phyloP scores from a whole-genome alignment of 805 yeast species.

The Diddensiella transvaalensis region DNA sequence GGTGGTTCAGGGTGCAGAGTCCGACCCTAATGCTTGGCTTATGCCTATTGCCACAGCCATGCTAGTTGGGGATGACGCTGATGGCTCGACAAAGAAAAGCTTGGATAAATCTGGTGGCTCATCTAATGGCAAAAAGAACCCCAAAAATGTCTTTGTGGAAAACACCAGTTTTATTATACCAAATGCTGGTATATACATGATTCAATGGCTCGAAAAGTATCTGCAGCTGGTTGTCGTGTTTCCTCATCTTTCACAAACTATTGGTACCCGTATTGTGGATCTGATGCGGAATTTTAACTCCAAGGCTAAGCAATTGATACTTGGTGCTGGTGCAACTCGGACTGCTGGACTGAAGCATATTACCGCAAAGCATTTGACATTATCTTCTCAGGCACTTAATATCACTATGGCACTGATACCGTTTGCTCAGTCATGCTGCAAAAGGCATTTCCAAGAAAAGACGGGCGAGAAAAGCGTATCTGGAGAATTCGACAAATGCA shows the following conservation, averaged over 20 bases:
- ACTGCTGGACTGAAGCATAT: constrained; percentile 73
- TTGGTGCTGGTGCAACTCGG: constrained; percentile 72
- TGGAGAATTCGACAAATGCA: constrained; percentile 40
- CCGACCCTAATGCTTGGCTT: constrained; percentile 51
- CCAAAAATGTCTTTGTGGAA: constrained; percentile 40
- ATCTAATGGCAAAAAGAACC: constrained; percentile 16
- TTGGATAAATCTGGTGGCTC: constrained; percentile 23
- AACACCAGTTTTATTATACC: constrained; percentile 58
- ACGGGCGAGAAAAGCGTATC: constrained; percentile 24
- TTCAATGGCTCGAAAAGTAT: constrained; percentile 47
- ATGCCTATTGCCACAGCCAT: constrained; percentile 26
- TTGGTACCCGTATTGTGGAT: constrained; percentile 35
- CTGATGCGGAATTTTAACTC: constrained; percentile 51
- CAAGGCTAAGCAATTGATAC: constrained; percentile 54
- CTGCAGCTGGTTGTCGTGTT: constrained; percentile 55
- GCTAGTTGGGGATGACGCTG: constrained; percentile 14
- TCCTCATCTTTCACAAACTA: constrained; percentile 39
- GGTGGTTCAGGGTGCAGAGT: constrained; percentile 45
- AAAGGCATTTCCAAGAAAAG: constrained; percentile 29
- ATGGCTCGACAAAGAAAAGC: constrained; percentile 37
- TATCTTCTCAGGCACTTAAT: constrained; percentile 63
- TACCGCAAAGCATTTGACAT: constrained; percentile 66
- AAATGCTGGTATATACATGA: constrained; percentile 41
- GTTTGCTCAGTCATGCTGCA: constrained; percentile 32
- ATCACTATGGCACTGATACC: constrained; percentile 42